Evolutionary conservation across 1,139 yeast species (phyloP).

Genomic region (Yamadazyma friedrichii): DNA sequence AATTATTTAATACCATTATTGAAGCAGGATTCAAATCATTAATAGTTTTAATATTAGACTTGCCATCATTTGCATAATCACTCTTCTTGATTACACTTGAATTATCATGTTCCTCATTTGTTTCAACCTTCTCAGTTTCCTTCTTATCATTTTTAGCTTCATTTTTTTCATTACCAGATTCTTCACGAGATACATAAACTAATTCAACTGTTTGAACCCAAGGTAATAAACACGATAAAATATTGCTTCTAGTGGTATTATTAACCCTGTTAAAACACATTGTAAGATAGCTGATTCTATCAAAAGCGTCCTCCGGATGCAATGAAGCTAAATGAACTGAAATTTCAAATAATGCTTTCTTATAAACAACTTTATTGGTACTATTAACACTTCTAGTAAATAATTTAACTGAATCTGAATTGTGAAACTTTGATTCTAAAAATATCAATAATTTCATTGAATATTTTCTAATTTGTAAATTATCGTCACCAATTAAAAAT

Average conservation of each 20-base stretch:
- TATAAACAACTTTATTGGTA: conserved; percentile 69
- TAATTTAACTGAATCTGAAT: conserved; percentile 40
- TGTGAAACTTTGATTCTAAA: conserved; percentile 54
- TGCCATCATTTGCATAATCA: not conserved
- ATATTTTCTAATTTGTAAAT: conserved; percentile 54
- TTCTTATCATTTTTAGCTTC: not conserved
- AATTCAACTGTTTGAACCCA: conserved; percentile 86
- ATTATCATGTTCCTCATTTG: not conserved
- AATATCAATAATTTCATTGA: conserved; percentile 60
- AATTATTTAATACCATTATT: conserved; percentile 75
- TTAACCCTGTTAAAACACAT: conserved; percentile 66
- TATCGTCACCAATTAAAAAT: conserved; percentile 69
- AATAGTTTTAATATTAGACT: conserved; percentile 4
- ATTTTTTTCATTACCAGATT: conserved; percentile 1
- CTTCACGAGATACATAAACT: conserved; percentile 26
- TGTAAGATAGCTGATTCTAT: conserved; percentile 70
- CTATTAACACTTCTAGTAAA: conserved; percentile 65
- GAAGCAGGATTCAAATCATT: conserved; percentile 47
- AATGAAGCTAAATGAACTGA: conserved; percentile 54
- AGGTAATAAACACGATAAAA: conserved; percentile 77
- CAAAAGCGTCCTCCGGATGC: conserved; percentile 57
- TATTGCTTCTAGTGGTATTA: conserved; percentile 60
- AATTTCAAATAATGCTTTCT: conserved; percentile 69
- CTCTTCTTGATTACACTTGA: not conserved
- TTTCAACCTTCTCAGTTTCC: conserved; percentile 12